Base-by-base conservation (phyloP, 495 filamentous ascomycete genomes). In the Jackrogersella minutella region DNA sequence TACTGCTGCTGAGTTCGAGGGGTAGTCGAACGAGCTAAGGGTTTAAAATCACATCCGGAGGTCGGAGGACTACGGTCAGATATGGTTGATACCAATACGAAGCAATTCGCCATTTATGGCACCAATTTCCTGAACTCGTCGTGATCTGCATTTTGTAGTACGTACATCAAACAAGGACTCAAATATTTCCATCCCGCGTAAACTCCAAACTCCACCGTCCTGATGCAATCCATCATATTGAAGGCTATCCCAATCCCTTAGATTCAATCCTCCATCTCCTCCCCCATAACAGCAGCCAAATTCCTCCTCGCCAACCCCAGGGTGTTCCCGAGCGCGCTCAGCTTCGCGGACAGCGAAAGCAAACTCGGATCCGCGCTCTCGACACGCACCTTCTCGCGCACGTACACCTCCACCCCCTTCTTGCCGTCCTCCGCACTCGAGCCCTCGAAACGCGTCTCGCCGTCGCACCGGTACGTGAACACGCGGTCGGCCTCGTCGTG, bases 341-440 rank as follows among this genome's bases (percentile, higher is more conserved):
- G 75, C 78, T 99, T 99, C 3, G 92, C 90, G 79, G 91, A 89
- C 13, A 93, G 81, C n/a, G 89, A 86, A 78, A 99, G 85, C 64
- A 99, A 66, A 72, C 88, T 92, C 28, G 95, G 96, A 73, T 99
- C 95, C 56, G 93, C 91, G 58, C 87, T 93, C 79, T 97, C 95
- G 5, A 98, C 91, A 26, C 87, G 84, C 8, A 99, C 85, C 75
- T 97, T 97, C 70, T 98, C 95, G 64, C 85, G 87, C 16, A 99
- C 96, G 40, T 83, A 87, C 0, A 97, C 93, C 43, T 93, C 90
- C 14, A 77, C 75, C 36, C 63, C 70, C 21, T 57, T 43, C 47
- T 55, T 26, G 47, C 41, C 34, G 31, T 24, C 56, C 9, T 22
- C 43, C 3, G 31, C 49, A 17, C 16, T 41, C 28, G 21, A 26